Evolutionary conservation across 163 green algal species (phyloP).

Genomic region (Chloromonas sp.): DNA sequence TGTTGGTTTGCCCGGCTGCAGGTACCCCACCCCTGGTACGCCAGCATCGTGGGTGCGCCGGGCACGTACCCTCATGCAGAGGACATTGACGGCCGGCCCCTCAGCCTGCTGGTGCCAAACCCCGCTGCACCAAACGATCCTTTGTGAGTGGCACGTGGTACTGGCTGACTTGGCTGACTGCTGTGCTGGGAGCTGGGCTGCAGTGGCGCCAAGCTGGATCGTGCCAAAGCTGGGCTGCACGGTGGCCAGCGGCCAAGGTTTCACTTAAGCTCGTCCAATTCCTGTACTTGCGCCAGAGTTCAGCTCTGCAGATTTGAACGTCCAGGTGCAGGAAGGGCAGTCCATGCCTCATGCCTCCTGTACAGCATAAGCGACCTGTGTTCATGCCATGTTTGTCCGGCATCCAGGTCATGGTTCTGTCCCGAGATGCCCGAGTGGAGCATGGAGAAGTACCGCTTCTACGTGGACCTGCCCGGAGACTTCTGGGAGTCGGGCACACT

Average conservation of each 20-base stretch:
- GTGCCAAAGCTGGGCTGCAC: too few relatives aligned
- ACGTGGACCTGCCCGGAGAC: conserved; percentile 60
- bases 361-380: neutral
- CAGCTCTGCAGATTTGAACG: too few relatives aligned
- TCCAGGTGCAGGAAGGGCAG: too few relatives aligned
- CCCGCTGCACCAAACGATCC: conserved; percentile 47
- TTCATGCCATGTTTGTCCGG: neutral
- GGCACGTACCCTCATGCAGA: conserved; percentile 37
- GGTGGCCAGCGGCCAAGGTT: too few relatives aligned
- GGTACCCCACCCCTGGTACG: conserved; percentile 47
- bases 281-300: too few relatives aligned
- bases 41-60: conserved; percentile 33
- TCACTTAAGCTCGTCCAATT: too few relatives aligned
- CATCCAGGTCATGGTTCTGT: conserved; percentile 47
- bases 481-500: conserved; percentile 82
- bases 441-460: conserved; percentile 74
- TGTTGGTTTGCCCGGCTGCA: neutral
- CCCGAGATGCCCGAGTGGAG: conserved; percentile 59
- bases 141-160: conserved; percentile 15
- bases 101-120: conserved; percentile 39
- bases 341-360: too few relatives aligned
- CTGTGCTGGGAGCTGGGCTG: neutral
- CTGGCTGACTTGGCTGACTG: neutral
- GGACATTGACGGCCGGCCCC: conserved; percentile 20
- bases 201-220: too few relatives aligned